A percentile compares a stretch with the other conserved stretches of the same genome.
These are phyloP conservation scores for Kwoniella pini DNA, from an alignment of 768 basidiomycete genomes.

Conservation along the genomic window DNA sequence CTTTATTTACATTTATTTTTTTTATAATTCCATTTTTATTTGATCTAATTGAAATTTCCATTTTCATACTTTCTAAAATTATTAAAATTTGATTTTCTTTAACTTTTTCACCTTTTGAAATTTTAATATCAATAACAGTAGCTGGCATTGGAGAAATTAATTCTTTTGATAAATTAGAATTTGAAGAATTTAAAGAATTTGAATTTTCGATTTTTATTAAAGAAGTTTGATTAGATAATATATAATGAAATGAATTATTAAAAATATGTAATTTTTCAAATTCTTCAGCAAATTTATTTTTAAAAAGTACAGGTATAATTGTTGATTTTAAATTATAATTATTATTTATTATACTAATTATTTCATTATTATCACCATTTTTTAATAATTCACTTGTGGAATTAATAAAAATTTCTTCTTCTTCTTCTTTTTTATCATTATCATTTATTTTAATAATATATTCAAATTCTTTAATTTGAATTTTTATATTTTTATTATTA, in stretches of 20 bases:
- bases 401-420: conserved; percentile 1
- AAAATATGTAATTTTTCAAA: conserved; percentile 78
- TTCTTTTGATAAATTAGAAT: conserved; percentile 7
- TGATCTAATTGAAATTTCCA: conserved; percentile 82
- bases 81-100: conserved; percentile 78
- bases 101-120: conserved; percentile 73
- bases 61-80: conserved; percentile 96
- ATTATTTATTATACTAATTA: not conserved
- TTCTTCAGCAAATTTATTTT: too few species aligned
- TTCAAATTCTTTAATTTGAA: too few species aligned
- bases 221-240: conserved; percentile 68
- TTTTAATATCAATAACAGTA: conserved; percentile 82
- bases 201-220: conserved; percentile 21
- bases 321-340: conserved; percentile 61
- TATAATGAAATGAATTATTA: conserved; percentile 64
- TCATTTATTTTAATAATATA: conserved; percentile 43
- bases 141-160: conserved; percentile 75
- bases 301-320: conserved; percentile 61
- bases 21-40: conserved; percentile 69
- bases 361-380: not conserved
- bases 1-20: conserved; percentile 72
- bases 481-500: conserved; percentile 61
- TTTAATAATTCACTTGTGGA: conserved; percentile 21
- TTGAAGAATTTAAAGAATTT: conserved; percentile 3
- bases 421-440: conserved; percentile 48